Conservation (phyloP, 1,284 basidiomycete genomes). For the Marasmius sp. region DNA sequence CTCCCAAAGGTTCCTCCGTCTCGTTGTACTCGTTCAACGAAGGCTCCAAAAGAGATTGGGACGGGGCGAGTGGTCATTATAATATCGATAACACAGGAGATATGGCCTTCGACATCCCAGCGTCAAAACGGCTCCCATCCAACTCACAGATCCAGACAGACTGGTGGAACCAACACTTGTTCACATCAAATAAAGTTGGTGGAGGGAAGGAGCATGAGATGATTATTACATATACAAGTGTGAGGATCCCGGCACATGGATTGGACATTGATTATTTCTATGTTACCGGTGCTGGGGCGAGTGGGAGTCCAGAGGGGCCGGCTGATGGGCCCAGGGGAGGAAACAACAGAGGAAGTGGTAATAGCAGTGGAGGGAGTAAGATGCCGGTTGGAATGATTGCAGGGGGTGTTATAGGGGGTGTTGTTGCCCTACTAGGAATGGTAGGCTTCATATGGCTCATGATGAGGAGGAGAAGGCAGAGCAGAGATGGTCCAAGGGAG, state of each 20-base stretch:
- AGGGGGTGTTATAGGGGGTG: neutral
- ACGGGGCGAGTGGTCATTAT: neutral
- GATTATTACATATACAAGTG: neutral
- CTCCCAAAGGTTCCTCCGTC: neutral
- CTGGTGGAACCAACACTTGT: neutral
- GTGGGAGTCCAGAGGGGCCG: neutral
- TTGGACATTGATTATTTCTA: neutral
- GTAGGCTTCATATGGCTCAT: neutral
- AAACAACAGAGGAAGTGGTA: neutral
- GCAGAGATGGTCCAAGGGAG: neutral
- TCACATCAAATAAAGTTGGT: neutral
- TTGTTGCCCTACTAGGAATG: neutral
- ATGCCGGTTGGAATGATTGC: neutral
- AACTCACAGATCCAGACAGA: neutral
- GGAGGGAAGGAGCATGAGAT: neutral
- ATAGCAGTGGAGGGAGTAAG: too few relatives aligned
- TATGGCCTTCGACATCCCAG: neutral
- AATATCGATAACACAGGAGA: neutral
- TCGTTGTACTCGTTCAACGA: neutral
- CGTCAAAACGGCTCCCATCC: neutral
- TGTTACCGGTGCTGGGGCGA: neutral
- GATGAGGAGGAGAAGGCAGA: neutral
- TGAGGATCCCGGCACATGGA: neutral
- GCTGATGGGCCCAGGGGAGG: too few relatives aligned
- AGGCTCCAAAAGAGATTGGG: neutral